Evolutionary conservation across 805 yeast genomes (phyloP), one percentile per base, ranked within the genome.

Genomic region (Komagataella ulmi): DNA sequence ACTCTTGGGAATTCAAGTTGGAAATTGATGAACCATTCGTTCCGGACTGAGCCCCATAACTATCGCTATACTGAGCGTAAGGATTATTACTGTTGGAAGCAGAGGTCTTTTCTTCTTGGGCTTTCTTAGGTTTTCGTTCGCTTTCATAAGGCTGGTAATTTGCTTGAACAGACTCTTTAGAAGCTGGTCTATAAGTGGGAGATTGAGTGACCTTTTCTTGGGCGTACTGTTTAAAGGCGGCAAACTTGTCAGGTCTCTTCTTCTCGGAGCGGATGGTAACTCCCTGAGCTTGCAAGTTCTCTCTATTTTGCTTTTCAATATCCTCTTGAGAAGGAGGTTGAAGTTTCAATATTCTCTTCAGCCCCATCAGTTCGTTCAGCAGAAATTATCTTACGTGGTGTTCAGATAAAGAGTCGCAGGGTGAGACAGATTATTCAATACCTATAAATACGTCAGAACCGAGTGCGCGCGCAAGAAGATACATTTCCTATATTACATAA

Each of bases 161-260:
- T 12, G 23, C 23, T 17, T 44, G 23, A 7, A 44, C 19, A 10
- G 19, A 48, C 24, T 51, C 47, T n/a, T 53, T 53, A 2, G 52
- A 18, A 44, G 56, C 59, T 8, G 65, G 65, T 51, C 62, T 66
- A 46, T 60, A 63, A 10, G 55, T 50, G 12, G 30, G 30, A 45
- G n/a, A 46, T 14, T 47, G 45, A 43, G 62, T 59, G 3, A 63
- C 60, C 50, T 64, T 66, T 21, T 73, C 75, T 52, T 67, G 67
- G 5, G 81, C 77, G 59, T 65, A 73, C 23, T 69, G 67, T 1
- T 72, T 67, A 55, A 76, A 78, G 3, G 80, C 80, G 30, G 71
- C 67, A 61, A 78, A 71, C 54, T 71, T 68, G 55, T 70, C 68
- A 55, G 68, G 67, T 54, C 69, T 63, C 46, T 61, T 66, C 47